These are phyloP conservation scores for Closterium sp. DNA, from an alignment of 139 green algal genomes.

Conservation along the genomic window DNA sequence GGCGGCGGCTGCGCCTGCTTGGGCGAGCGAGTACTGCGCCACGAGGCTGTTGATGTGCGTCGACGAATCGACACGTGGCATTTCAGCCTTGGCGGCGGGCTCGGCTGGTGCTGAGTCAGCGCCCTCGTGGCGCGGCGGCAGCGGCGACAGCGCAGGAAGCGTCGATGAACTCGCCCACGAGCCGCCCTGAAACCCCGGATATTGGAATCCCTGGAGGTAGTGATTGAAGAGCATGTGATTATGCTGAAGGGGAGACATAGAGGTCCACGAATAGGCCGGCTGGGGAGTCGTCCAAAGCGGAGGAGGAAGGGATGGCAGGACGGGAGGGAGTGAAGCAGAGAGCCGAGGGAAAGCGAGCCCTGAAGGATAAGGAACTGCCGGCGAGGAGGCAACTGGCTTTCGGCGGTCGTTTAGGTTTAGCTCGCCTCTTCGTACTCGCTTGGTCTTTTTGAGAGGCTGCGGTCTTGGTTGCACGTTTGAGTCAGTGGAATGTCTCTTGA, in stretches of 20 bases:
- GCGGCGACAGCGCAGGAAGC: not conserved
- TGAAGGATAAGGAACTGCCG: not conserved
- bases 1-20: not conserved
- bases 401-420: not conserved
- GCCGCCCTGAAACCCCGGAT: not conserved
- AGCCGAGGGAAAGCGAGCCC: not conserved
- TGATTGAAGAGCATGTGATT: not conserved
- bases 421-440: not conserved
- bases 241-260: not conserved
- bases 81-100: not conserved
- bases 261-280: not conserved
- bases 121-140: not conserved
- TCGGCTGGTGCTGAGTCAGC: not conserved
- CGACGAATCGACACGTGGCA: not conserved
- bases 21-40: not conserved
- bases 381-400: not conserved
- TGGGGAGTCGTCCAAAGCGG: not conserved
- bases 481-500: not conserved
- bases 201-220: not conserved
- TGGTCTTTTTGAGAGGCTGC: not conserved
- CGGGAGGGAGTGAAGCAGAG: not conserved
- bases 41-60: not conserved
- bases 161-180: not conserved
- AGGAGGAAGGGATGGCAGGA: not conserved
- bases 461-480: not conserved